These are phyloP conservation scores for Castanopsis chinensis DNA, from an alignment of 306 rosid species.

Conservation along the genomic window DNA sequence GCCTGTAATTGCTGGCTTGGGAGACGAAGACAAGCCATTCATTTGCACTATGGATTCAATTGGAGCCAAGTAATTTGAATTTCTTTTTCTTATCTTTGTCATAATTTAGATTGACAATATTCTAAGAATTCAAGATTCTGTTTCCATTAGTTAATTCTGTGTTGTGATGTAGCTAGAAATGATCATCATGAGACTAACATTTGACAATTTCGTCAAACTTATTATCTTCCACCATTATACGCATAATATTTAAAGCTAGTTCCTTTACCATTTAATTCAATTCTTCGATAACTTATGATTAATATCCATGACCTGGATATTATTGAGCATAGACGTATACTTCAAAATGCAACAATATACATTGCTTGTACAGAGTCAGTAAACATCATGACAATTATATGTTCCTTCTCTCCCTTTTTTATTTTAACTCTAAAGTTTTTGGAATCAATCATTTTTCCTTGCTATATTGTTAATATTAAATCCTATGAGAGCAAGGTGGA, in stretches of 20 bases:
- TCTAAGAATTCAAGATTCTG: not conserved
- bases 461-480: not conserved
- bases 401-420: not conserved
- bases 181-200: not conserved
- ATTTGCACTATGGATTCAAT: conserved; percentile 95
- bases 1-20: conserved; percentile 95
- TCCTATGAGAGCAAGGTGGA: not conserved
- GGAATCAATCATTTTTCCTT: not conserved
- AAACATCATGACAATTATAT: not conserved
- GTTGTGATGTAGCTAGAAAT: not conserved
- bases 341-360: not conserved
- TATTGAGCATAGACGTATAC: not conserved
- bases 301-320: not conserved
- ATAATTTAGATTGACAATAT: not conserved
- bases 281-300: not conserved
- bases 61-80: conserved; percentile 87
- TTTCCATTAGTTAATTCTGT: not conserved
- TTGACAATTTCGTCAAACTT: not conserved
- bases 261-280: not conserved
- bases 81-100: not conserved
- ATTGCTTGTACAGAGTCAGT: too few relatives aligned
- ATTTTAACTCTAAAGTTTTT: not conserved
- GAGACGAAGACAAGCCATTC: conserved; percentile 85
- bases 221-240: not conserved
- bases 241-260: not conserved